Percentiles rank a stretch among this genome's conserved stretches.
These are phyloP conservation scores for Rhododendron molle DNA, from an alignment of 148 eudicot species.

Conservation along the genomic window DNA sequence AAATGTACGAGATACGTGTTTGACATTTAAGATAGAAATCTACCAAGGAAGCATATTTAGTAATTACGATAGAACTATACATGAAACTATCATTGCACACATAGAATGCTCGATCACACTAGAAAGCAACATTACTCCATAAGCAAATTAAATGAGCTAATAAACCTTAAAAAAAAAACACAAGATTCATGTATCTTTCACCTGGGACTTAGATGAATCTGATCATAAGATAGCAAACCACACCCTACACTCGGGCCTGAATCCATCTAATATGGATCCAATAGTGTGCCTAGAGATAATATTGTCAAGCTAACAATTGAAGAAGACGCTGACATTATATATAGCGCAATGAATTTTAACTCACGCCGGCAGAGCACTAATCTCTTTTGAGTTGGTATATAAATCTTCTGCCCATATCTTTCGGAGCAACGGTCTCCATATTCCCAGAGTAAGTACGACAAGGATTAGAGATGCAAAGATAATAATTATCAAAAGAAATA, in stretches of 20 bases:
- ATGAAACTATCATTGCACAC: not conserved
- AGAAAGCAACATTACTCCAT: not conserved
- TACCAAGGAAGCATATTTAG: no score
- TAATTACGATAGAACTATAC: not conserved
- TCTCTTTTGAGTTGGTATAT: conserved; percentile 35
- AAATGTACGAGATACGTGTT: no score
- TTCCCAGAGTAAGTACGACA: not conserved
- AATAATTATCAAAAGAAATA: not conserved
- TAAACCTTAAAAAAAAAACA: no score
- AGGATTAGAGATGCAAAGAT: not conserved
- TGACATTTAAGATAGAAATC: no score
- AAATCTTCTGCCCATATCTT: conserved; percentile 31
- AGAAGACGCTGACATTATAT: not conserved
- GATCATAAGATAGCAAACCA: not conserved
- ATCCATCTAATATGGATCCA: not conserved
- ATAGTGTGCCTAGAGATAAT: not conserved
- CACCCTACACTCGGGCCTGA: not conserved
- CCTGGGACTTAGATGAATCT: not conserved
- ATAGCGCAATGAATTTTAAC: conserved; percentile 23
- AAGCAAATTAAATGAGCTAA: no score
- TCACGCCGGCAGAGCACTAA: conserved; percentile 32
- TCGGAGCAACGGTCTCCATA: conserved; percentile 26
- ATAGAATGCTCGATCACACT: not conserved
- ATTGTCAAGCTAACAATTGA: not conserved
- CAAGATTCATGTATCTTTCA: not conserved